These are phyloP conservation scores for Exophiala aquamarina DNA, from an alignment of 2,329 filamentous ascomycete genomes.

Conservation along the genomic window DNA sequence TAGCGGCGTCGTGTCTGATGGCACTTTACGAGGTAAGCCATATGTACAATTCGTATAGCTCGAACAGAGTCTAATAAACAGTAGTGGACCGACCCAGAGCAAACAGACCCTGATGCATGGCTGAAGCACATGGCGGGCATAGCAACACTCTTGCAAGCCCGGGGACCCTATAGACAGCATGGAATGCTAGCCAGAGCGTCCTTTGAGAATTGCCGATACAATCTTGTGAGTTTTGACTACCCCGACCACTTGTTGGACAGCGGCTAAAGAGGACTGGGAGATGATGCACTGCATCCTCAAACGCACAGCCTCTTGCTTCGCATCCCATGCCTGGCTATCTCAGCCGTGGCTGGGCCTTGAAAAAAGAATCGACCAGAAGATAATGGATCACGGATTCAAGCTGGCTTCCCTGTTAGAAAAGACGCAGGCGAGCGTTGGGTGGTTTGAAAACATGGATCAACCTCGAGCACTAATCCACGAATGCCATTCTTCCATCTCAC, in stretches of 20 bases:
- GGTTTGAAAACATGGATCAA: background rate
- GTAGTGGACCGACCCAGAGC: background rate
- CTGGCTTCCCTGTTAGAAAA: background rate
- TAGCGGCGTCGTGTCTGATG: background rate
- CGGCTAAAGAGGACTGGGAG: background rate
- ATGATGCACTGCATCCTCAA: background rate
- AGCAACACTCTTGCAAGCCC: background rate
- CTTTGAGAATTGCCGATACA: background rate
- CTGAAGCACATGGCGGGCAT: background rate
- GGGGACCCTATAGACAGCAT: background rate
- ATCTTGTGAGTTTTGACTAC: background rate
- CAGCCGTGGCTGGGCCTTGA: background rate
- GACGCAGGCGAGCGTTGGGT: background rate
- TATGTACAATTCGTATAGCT: background rate
- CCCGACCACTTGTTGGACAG: background rate
- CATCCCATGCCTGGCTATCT: background rate
- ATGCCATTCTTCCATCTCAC: background rate
- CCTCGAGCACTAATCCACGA: background rate
- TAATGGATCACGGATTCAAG: background rate
- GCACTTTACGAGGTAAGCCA: background rate
- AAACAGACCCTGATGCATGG: background rate
- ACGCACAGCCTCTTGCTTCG: background rate
- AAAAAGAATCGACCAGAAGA: background rate
- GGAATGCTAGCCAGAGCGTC: background rate
- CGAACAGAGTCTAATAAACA: background rate